Conservation (phyloP, 208 protist genomes). For the Leishmania lainsoni region DNA sequence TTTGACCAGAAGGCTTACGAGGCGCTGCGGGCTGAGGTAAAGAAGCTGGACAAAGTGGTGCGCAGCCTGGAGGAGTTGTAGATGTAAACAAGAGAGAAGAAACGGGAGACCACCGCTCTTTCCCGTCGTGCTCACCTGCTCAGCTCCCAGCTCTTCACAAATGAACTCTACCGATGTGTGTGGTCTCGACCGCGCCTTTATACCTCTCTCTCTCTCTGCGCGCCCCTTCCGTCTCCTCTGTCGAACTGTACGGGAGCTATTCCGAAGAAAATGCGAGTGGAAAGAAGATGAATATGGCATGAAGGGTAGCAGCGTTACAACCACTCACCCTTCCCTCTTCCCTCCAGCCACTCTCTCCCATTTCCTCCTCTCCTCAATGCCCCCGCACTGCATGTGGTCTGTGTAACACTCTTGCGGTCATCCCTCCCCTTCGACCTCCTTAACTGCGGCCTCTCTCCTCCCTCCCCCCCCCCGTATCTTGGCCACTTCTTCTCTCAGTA, state of each 20-base stretch:
- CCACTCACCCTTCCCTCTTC: background rate
- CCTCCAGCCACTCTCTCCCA: background rate
- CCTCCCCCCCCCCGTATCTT: background rate
- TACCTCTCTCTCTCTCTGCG: background rate
- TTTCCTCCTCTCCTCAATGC: background rate
- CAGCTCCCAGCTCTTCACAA: background rate
- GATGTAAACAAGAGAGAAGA: background rate
- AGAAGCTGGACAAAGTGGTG: slow-evolving; percentile 35
- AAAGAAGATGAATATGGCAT: background rate
- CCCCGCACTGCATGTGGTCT: background rate
- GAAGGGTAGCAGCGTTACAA: background rate
- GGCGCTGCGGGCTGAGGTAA: slow-evolving; percentile 49
- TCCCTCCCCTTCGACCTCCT: background rate
- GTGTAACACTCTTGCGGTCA: background rate
- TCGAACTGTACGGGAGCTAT: background rate
- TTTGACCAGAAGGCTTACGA: slow-evolving; percentile 41
- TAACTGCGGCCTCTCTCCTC: background rate
- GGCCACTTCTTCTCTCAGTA: background rate
- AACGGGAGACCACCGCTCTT: background rate
- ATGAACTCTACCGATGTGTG: background rate
- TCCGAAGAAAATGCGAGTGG: background rate
- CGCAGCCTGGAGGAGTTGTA: slow-evolving; percentile 32
- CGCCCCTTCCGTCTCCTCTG: background rate
- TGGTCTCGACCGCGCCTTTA: background rate
- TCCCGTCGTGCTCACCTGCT: background rate